Base-by-base conservation (phyloP, 1,139 yeast species). In the Suhomyces yuchorum region DNA sequence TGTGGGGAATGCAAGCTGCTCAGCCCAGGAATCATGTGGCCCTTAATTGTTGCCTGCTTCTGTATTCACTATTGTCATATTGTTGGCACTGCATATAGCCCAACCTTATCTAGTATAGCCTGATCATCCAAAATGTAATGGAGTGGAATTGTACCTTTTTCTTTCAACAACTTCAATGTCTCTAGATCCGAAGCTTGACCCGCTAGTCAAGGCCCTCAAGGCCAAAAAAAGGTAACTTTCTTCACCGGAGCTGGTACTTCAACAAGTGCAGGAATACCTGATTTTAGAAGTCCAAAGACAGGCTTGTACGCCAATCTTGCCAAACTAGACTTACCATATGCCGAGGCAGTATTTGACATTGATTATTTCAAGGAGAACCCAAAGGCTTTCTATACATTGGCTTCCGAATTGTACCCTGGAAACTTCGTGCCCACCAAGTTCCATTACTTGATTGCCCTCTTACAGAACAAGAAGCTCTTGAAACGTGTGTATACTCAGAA, bases 331-430 rank as follows among this genome's bases (percentile, higher is more conserved):
- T 71, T 92, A 41, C 98, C 98, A 4, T 91, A 81, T 61, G 95
- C 98, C 0, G 99, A 92, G 64, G 97, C 97, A 0, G 97, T 93
- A 1, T 93, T 92, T 65, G 98, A 91, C 61, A 85, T 92, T 30
- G 91, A 84, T 28, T 93, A 82, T 65, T 89, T 90, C 63, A 70
- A 77, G 43, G 75, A 84, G 48, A 78, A 80, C 45, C 98, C 98
- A 0, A 75, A 80, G 54, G 95, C 97, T 0, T 92, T 92, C 62
- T 91, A 88, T 59, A 82, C 89, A 0, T 73, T 92, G 47, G 96
- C 97, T 0, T 81, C 81, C 15, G 97, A 90, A 57, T 71, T 93
- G 44, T 89, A 84, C 57, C 99, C 99, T 0, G 96, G 96, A 0
- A 85, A 85, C 55, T 92, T 83, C 62, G 69, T 80, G 40, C 98